Conservation (phyloP, 2,329 filamentous ascomycete genomes). For the Botrytis fragariae region DNA sequence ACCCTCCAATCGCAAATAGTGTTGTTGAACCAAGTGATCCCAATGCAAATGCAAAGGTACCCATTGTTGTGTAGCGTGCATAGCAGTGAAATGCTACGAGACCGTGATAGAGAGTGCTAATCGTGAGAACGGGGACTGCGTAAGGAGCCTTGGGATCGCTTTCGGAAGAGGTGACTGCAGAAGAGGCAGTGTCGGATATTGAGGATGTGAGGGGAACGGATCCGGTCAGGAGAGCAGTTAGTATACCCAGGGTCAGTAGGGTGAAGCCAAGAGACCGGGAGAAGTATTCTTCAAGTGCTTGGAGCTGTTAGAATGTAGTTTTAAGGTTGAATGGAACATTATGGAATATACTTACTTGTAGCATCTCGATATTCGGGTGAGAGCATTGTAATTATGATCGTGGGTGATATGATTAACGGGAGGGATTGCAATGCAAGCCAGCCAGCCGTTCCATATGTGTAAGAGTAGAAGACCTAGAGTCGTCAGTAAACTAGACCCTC, state of each 20-base stretch:
- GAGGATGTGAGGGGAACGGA: constrained; percentile 56
- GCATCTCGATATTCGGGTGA: constrained; percentile 55
- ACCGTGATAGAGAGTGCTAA: constrained; percentile 58
- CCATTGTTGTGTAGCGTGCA: constrained; percentile 51
- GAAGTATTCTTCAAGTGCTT: constrained; percentile 63
- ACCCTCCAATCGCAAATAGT: constrained; percentile 56
- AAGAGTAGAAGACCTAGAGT: constrained; percentile 49
- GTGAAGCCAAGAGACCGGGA: constrained; percentile 58
- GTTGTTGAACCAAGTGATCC: constrained; percentile 49
- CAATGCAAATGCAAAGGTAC: constrained; percentile 51
- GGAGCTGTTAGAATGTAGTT: constrained; percentile 7
- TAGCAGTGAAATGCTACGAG: constrained; percentile 58
- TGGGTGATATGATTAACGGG: constrained; percentile 56
- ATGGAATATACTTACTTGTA: constrained; percentile 45
- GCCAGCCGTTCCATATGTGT: constrained; percentile 51
- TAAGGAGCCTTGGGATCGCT: constrained; percentile 52
- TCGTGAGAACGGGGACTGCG: constrained; percentile 57
- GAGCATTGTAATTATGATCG: constrained; percentile 58
- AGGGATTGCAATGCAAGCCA: constrained; percentile 49
- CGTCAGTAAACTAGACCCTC: background rate
- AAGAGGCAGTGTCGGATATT: constrained; percentile 33
- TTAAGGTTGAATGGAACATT: constrained; percentile 15
- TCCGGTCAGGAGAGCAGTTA: constrained; percentile 61
- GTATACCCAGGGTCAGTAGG: constrained; percentile 54
- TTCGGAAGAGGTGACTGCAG: constrained; percentile 44